Conservation (phyloP, 805 yeast genomes). For the Yamadazyma paraphyllophila region DNA sequence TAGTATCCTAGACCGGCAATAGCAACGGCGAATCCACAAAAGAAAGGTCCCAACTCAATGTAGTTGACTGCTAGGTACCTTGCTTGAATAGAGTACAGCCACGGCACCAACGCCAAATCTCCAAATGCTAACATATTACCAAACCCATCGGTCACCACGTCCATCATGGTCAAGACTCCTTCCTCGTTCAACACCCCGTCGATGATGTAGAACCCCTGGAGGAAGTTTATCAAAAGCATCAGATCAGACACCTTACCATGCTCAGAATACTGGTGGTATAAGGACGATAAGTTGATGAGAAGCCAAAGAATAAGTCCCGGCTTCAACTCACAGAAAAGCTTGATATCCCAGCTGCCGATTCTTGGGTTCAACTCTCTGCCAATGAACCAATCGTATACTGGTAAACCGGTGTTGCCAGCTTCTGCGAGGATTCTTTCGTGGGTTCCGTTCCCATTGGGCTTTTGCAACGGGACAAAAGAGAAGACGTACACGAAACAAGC, state of each 20-base stretch:
- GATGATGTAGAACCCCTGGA: slow-evolving; percentile 80
- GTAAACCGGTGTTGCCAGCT: slow-evolving; percentile 81
- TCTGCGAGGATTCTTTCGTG: slow-evolving; percentile 72
- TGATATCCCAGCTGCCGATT: slow-evolving; percentile 80
- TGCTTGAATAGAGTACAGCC: slow-evolving; percentile 83
- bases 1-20: slow-evolving; percentile 66
- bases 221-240: slow-evolving; percentile 58
- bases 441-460: slow-evolving; percentile 51
- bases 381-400: slow-evolving; percentile 89
- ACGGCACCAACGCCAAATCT: slow-evolving; percentile 89
- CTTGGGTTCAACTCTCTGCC: slow-evolving; percentile 96
- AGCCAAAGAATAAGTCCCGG: slow-evolving; percentile 93
- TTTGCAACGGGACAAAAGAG: slow-evolving; percentile 61
- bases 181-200: slow-evolving; percentile 93
- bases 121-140: slow-evolving; percentile 97
- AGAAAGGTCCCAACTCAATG: slow-evolving; percentile 48
- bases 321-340: slow-evolving; percentile 87
- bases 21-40: slow-evolving; percentile 38
- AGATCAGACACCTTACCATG: slow-evolving; percentile 68
- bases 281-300: slow-evolving; percentile 69
- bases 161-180: slow-evolving; percentile 92
- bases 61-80: slow-evolving; percentile 62
- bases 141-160: slow-evolving; percentile 92
- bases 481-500: slow-evolving; percentile 62
- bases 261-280: slow-evolving; percentile 73